A percentile compares a stretch with the other conserved stretches of the same genome.
phyloP scores from a whole-genome alignment of 345 rosid genomes.

The Stellera chamaejasme region DNA sequence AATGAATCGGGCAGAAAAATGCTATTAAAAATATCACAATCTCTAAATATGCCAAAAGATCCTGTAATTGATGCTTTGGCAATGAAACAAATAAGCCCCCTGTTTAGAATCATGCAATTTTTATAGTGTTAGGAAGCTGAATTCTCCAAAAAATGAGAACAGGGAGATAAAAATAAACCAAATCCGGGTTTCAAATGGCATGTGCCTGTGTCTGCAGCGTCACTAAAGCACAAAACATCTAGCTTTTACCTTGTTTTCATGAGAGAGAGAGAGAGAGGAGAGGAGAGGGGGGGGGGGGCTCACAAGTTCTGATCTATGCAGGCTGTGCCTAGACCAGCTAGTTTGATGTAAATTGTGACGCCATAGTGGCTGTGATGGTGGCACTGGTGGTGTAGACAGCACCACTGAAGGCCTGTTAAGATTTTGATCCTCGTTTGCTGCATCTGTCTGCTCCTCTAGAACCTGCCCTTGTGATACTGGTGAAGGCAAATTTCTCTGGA shows the following conservation, averaged over 20 bases:
- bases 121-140: too few species aligned
- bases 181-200: too few species aligned
- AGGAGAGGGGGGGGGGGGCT: constrained; percentile 16
- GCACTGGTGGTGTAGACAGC: constrained; percentile 74
- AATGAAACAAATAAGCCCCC: background rate
- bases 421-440: constrained; percentile 45
- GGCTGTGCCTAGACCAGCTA: constrained; percentile 82
- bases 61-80: background rate
- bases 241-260: too few species aligned
- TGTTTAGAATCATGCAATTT: too few species aligned
- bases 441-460: constrained; percentile 62
- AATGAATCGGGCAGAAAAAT: background rate
- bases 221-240: too few species aligned
- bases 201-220: too few species aligned
- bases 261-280: too few species aligned
- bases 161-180: background rate
- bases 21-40: background rate
- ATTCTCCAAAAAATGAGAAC: background rate
- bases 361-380: constrained; percentile 96
- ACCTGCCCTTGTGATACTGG: constrained; percentile 53
- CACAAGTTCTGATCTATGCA: constrained; percentile 90
- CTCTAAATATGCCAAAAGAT: constrained; percentile 1
- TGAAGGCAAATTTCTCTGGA: constrained; percentile 63
- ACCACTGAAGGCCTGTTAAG: constrained; percentile 56
- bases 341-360: constrained; percentile 81